Base-by-base conservation (phyloP, 371 early-diverging fungal genomes). In the Lichtheimia ramosa region DNA sequence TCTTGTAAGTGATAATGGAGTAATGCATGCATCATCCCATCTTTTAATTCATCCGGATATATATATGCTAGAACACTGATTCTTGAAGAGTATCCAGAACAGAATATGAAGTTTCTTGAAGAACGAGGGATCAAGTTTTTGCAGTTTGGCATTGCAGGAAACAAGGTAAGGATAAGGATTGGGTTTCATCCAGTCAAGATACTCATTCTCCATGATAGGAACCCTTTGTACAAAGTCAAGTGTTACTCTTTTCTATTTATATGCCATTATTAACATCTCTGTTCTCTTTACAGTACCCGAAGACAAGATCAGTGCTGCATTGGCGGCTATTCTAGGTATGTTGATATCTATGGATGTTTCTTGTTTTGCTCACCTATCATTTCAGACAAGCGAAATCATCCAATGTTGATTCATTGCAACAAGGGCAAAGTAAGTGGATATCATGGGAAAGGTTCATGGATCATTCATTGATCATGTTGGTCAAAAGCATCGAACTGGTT, bases 131-230 rank as follows among this genome's bases (percentile, higher is more conserved):
- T 97, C 16, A 79, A 70, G 8, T 82, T 96, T 41, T 87, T 92
- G 62, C 97, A 96, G 65, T 97, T 97, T 74, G 96, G 96, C 18
- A 95, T 97, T 40, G 91, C 98, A 12, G 98, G 98, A 5, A 96
- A 96, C 73, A 96, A 96, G 84, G 91, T 91, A 73, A 55, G 25
- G 23, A 10, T 8, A 51, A 50, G 2, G 3, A 40, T 4, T 0
- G 15, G 14, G 7, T n/a, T 16, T 43, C 5, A n/a, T 39, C 15
- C 27, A 39, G n/a, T n/a, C 4, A 14, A 27, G 2, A 23, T 24
- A 28, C 20, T 21, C 25, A 16, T 43, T 13, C 1, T 50, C 12
- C 51, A 48, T 20, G 41, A 2, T 62, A 92, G 91, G 97, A 97
- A 78, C 96, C 96, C 2, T 97, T 97, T 83, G 95, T 96, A n/a